Evolutionary conservation across 176 grass and related monocot genomes (phyloP), one percentile per base, ranked within the genome.

Genomic region (Zea luxurians): DNA sequence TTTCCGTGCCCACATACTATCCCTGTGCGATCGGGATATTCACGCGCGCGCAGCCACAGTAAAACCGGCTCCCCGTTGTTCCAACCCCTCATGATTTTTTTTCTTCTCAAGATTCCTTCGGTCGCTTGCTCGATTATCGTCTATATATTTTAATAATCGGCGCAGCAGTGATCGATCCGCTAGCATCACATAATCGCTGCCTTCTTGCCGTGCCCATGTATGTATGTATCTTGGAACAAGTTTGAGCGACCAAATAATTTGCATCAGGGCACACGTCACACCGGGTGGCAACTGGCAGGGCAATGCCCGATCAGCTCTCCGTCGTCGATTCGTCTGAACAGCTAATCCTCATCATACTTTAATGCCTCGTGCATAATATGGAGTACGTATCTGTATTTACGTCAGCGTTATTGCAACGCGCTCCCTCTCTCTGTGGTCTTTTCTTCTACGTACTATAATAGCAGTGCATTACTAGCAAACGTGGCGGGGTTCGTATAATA

Each of bases 181-280:
- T 78, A 65, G 1, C 35, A 40, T 67, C 48, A 54, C 50, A 80
- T 80, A 80, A 61, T 63, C 76, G 86, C 47, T 63, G 67, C 44
- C 67, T 38, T 40, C 67, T 38, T 40, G 76, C 47, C 27, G 71
- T 57, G 16, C 70, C 47, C 27, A 64, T 57, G 16, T 4, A 15
- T 16, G 70, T 63, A 12, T 70, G 76, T 41, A 41, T 54, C 74
- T 79, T 63, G 81, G 76, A 58, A 36, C 70, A 18, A 38, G 47
- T 69, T 63, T n/a, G 38, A 1, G 68, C 38, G 71, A 49, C 53
- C 64, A 58, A 83, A 70, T 66, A 15, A 83, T 71, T 76, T 59
- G 86, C 64, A 48, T 76, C 77, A 80, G 58, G 55, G 40, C 82
- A 84, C 82, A 88, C 82, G 86, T 80, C 86, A 88, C 15, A 2